These are phyloP conservation scores for Penicillium sp. DNA, from an alignment of 2,329 filamentous ascomycete genomes.

Conservation along the genomic window DNA sequence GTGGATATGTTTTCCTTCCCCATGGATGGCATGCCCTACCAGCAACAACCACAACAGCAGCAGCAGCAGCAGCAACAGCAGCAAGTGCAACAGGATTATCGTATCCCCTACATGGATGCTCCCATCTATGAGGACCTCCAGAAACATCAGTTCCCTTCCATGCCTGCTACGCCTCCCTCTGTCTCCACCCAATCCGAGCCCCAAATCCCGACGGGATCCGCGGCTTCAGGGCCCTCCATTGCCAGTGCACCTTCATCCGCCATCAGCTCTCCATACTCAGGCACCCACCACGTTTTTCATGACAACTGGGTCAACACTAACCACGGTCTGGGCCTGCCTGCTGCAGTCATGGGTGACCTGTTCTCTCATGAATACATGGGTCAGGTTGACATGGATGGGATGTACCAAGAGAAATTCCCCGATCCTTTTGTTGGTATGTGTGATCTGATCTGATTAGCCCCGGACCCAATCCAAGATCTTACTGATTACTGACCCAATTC, in stretches of 20 bases:
- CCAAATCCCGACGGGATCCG: constrained; percentile 64
- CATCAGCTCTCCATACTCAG: constrained; percentile 69
- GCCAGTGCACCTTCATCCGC: constrained; percentile 66
- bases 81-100: not conserved
- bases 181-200: constrained; percentile 38
- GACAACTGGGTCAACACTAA: constrained; percentile 62
- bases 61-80: not conserved
- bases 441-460: too few species aligned
- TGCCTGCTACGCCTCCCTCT: constrained; percentile 40
- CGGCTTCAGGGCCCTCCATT: constrained; percentile 63
- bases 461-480: not conserved
- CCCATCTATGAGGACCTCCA: constrained; percentile 31
- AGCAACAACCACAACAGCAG: not conserved
- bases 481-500: too few species aligned
- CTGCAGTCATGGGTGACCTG: constrained; percentile 65
- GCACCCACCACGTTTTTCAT: constrained; percentile 61
- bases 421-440: constrained; percentile 41
- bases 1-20: constrained; percentile 37
- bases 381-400: constrained; percentile 48
- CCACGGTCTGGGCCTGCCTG: constrained; percentile 63
- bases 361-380: constrained; percentile 58
- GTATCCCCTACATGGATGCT: constrained; percentile 36
- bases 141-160: constrained; percentile 32
- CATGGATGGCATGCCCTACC: constrained; percentile 27
- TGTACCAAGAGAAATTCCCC: constrained; percentile 49